Evolutionary conservation across 139 green algal genomes (phyloP), one percentile per base, ranked within the genome.

Genomic region (Chlamydomonas schloesseri): DNA sequence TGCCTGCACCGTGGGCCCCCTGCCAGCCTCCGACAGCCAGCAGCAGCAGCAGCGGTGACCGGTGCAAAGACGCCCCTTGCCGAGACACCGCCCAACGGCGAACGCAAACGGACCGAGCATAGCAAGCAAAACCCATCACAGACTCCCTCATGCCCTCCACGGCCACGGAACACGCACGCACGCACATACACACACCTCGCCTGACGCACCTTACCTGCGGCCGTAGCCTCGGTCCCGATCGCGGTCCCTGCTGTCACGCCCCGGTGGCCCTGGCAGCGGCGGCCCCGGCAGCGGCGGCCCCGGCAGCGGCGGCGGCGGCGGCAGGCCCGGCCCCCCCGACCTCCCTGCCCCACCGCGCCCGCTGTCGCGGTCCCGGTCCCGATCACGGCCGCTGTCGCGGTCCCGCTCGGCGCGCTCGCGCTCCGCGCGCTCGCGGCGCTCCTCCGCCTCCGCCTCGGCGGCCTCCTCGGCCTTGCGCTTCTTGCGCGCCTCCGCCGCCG

Each of bases 401-500:
- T 67, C 78, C 46, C 78, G 31, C 14, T 74, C 78, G 29, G 46
- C 64, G 9, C 67, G 79, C 14, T 69, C 67, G n/a, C 18, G 65
- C 36, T 55, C 57, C 34, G 71, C 74, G 4, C 72, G 72, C 46
- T 79, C 72, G 2, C 24, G 24, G 57, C 37, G 29, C 76, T 83
- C 28, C 17, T 83, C 76, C 21, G 42, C 64, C 67, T 74, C 60
- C 29, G 21, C 34, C 29, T 70, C 65, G 10, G 67, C 47, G 31
- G 65, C 79, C 47, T 85, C 79, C 50, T 64, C 79, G 47, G 76
- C 79, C 67, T 70, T 36, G 31, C 79, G 79, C 64, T 85, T 90
- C 71, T 92, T 91, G 21, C 79, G 79, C 24, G 65, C 79, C 67
- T 64, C 86, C 9, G 71, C 90, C 24, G 93, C 90, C 69, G 95